These are phyloP conservation scores for Fusarium haematococcum DNA, from an alignment of 2,329 filamentous ascomycete species.

Conservation along the genomic window DNA sequence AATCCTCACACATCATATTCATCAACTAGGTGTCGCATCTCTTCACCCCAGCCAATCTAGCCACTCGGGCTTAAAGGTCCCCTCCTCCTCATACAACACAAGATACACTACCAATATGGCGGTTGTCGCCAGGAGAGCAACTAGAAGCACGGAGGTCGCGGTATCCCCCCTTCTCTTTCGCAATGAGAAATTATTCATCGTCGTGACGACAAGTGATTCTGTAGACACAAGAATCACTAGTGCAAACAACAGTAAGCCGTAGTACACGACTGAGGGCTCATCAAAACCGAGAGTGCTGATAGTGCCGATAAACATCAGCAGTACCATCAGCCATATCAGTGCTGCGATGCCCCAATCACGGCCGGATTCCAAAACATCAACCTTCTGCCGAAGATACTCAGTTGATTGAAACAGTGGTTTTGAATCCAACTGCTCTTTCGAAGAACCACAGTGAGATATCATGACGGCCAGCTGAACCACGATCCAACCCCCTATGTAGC, in stretches of 20 bases:
- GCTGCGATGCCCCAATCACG: neutral
- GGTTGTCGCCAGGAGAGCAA: neutral
- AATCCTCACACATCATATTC: neutral
- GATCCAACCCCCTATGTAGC: neutral
- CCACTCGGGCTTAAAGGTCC: neutral
- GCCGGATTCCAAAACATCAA: neutral
- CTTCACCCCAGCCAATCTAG: neutral
- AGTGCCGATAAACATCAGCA: too few species aligned
- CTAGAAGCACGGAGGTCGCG: neutral
- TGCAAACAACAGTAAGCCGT: too few species aligned
- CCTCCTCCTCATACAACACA: neutral
- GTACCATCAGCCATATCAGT: too few species aligned
- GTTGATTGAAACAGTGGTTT: neutral
- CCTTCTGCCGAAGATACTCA: neutral
- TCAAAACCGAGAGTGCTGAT: too few species aligned
- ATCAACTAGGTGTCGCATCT: neutral
- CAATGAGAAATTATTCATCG: too few species aligned
- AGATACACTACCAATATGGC: rapidly evolving
- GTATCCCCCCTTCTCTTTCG: neutral
- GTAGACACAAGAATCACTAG: too few species aligned
- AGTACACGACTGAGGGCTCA: too few species aligned
- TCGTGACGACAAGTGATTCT: too few species aligned
- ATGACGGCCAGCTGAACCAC: neutral
- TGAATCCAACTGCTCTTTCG: neutral
- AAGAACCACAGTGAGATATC: neutral